Evolutionary conservation across 441 rosid species (phyloP).

Genomic region (Brassica hybrid): DNA sequence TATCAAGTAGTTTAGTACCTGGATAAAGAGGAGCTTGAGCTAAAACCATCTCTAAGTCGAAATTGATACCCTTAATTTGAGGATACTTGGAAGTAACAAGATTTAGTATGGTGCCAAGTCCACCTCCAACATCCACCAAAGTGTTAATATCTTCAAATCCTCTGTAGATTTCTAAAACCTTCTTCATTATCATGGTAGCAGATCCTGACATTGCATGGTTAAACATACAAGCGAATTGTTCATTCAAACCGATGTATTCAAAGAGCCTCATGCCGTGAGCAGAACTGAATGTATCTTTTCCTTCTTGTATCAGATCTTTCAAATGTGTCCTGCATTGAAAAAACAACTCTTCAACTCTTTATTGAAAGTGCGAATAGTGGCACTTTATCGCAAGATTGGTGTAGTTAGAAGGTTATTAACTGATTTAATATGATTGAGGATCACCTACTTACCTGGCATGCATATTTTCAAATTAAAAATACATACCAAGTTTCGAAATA

Average conservation of each 20-base stretch:
- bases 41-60: not conserved
- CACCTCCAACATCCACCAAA: constrained; percentile 4
- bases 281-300: constrained; percentile 6
- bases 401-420: too few relatives aligned
- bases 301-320: not conserved
- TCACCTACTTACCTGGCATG: not conserved
- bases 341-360: not conserved
- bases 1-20: not conserved
- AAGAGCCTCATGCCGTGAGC: constrained; percentile 15
- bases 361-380: not conserved
- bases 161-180: not conserved
- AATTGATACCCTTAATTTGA: constrained; percentile 1
- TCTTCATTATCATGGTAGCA: constrained; percentile 6
- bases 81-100: constrained; percentile 1
- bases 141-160: not conserved
- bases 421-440: not conserved
- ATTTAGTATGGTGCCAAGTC: not conserved
- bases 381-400: not conserved
- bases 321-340: not conserved
- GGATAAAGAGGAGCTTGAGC: constrained; percentile 3
- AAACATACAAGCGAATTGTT: constrained; percentile 33
- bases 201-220: constrained; percentile 37
- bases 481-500: not conserved
- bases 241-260: constrained; percentile 12
- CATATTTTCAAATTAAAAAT: not conserved